phyloP scores from a whole-genome alignment of 139 green algal species.

The Haematococcus lacustris region DNA sequence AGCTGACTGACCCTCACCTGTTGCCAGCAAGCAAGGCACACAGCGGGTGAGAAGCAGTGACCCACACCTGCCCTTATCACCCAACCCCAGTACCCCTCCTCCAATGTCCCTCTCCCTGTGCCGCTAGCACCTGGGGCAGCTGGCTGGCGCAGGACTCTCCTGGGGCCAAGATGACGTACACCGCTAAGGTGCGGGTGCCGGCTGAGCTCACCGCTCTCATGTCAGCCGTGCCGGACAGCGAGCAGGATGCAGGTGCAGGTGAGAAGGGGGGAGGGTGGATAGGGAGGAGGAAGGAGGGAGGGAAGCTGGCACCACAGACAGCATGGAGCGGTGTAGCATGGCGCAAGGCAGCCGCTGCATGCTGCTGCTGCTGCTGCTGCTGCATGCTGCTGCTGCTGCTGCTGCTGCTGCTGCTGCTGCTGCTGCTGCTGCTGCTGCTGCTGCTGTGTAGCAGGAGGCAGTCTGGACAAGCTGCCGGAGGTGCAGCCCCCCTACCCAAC shows the following conservation, averaged over 20 bases:
- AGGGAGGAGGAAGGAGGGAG: no score
- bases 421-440: no score
- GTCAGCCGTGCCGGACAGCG: constrained; percentile 55
- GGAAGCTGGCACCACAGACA: no score
- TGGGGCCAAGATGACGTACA: constrained; percentile 74
- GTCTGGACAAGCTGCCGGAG: constrained; percentile 11
- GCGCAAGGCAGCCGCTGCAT: no score
- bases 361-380: no score
- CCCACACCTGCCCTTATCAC: background rate
- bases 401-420: no score
- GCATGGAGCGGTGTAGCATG: no score
- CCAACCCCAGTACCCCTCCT: background rate
- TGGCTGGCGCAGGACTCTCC: constrained; percentile 63
- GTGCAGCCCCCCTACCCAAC: constrained; percentile 15
- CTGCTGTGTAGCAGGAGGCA: no score
- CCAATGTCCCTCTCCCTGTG: background rate
- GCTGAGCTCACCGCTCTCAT: constrained; percentile 66
- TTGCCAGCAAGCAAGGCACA: background rate
- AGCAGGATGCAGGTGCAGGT: no score
- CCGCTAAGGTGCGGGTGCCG: constrained; percentile 63
- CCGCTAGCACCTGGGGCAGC: background rate
- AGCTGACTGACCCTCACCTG: background rate
- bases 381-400: no score
- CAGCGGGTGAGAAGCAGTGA: background rate
- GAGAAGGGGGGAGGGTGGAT: no score